A percentile compares a stretch with the other conserved stretches of the same genome.
These are phyloP conservation scores for Melastoma candidum DNA, from an alignment of 441 rosid genomes.

Conservation along the genomic window DNA sequence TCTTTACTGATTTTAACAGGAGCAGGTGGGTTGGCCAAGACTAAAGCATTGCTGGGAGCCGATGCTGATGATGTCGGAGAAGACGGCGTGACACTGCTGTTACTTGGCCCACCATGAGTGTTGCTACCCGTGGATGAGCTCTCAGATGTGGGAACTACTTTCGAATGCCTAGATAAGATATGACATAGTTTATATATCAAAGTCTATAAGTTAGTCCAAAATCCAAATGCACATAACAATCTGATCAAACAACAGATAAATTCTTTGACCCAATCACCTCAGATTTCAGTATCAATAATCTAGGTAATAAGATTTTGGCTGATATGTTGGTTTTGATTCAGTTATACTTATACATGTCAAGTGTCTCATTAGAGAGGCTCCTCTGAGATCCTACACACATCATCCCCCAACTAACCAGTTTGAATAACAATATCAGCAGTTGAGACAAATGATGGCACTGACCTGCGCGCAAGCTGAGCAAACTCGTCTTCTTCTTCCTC, in stretches of 20 bases:
- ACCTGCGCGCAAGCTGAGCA: slow-evolving; percentile 96
- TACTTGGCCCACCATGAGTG: slow-evolving; percentile 19
- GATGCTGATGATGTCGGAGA: slow-evolving; percentile 11
- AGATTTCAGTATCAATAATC: no score
- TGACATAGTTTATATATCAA: neutral
- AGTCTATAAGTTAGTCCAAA: slow-evolving; percentile 1
- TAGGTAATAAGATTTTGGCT: no score
- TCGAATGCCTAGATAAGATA: slow-evolving; percentile 60
- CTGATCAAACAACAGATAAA: no score
- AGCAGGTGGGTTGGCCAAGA: slow-evolving; percentile 55
- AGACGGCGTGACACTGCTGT: slow-evolving; percentile 19
- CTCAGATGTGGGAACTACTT: slow-evolving; percentile 29
- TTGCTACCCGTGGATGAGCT: slow-evolving; percentile 20
- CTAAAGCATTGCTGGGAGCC: slow-evolving; percentile 32
- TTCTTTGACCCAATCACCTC: no score
- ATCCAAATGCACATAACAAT: no score
- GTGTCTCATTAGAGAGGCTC: no score
- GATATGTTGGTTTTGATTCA: no score
- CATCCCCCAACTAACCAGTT: no score
- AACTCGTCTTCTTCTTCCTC: slow-evolving; percentile 88
- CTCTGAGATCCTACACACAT: no score
- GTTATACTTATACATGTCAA: no score
- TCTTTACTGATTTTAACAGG: slow-evolving; percentile 66
- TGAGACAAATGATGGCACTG: neutral
- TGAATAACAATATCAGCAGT: no score